phyloP scores from a whole-genome alignment of 169 alveolate species.

The Plasmodium ovale region DNA sequence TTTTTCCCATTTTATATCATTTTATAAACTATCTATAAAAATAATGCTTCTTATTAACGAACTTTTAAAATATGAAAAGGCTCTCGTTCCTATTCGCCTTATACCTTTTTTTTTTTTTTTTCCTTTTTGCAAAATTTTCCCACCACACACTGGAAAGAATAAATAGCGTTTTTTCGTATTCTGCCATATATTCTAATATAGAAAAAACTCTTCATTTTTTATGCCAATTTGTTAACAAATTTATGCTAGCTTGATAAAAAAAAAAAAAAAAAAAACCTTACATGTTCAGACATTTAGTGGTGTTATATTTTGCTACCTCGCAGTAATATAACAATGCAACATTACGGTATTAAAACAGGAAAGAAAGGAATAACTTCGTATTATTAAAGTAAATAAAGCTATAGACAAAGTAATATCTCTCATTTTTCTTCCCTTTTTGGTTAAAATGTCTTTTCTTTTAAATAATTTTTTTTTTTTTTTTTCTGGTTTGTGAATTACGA shows the following conservation, averaged over 20 bases:
- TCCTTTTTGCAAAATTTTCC: conserved; percentile 6
- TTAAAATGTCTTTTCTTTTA: neutral
- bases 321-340: conserved; percentile 8
- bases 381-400: neutral
- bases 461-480: conserved; percentile 6
- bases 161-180: neutral
- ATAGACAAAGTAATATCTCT: neutral
- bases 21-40: neutral
- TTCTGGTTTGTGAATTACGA: conserved; percentile 4
- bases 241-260: conserved; percentile 37
- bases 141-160: conserved; percentile 8
- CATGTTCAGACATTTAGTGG: conserved; percentile 20
- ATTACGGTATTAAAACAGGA: conserved; percentile 4
- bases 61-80: neutral
- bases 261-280: conserved; percentile 62
- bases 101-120: neutral
- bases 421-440: conserved; percentile 17
- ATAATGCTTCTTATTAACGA: conserved; percentile 8
- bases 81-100: neutral
- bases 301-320: neutral
- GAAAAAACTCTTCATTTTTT: neutral
- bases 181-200: neutral
- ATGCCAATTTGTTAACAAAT: neutral
- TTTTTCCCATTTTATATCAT: conserved; percentile 14
- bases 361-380: conserved; percentile 12